Conservation (phyloP, 2,329 filamentous ascomycete genomes). For the Alternaria angustiovoidea region DNA sequence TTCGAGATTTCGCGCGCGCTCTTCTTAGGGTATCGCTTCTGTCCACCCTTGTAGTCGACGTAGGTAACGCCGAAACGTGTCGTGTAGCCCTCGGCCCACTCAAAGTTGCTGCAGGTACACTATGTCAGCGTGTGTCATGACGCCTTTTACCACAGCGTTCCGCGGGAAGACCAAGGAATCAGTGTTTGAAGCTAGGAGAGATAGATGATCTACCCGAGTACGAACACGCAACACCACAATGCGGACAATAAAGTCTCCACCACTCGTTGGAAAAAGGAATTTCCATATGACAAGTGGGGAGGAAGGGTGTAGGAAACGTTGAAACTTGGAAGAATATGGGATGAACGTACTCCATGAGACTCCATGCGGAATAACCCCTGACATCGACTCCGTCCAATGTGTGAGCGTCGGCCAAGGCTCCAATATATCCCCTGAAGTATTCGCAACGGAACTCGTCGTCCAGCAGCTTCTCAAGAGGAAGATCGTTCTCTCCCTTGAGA, state of each 20-base stretch:
- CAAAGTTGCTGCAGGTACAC: conserved; percentile 70
- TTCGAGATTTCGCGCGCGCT: conserved; percentile 75
- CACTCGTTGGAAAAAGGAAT: background rate
- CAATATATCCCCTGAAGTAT: conserved; percentile 81
- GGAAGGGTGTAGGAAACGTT: conserved; percentile 2
- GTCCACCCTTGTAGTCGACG: conserved; percentile 81
- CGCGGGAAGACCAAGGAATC: conserved; percentile 1
- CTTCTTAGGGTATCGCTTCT: conserved; percentile 85
- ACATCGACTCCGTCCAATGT: conserved; percentile 79
- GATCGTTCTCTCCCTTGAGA: conserved; percentile 81
- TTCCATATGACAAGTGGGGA: background rate
- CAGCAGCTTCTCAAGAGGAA: conserved; percentile 73
- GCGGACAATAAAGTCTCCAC: conserved; percentile 2
- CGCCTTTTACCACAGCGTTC: background rate
- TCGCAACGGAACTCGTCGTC: conserved; percentile 82
- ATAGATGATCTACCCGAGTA: conserved; percentile 6
- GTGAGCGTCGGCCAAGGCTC: conserved; percentile 76
- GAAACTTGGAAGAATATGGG: conserved; percentile 16
- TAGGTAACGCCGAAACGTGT: conserved; percentile 85
- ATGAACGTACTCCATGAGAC: conserved; percentile 74
- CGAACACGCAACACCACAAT: conserved; percentile 1
- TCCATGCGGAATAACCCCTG: conserved; percentile 84
- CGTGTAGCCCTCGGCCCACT: conserved; percentile 91
- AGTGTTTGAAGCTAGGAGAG: conserved; percentile 21
- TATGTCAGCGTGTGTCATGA: conserved; percentile 6